A percentile compares a stretch with the other conserved stretches of the same genome.
Evolutionary conservation across 139 green algal species (phyloP).

Genomic region (Asterochloris sp.): DNA sequence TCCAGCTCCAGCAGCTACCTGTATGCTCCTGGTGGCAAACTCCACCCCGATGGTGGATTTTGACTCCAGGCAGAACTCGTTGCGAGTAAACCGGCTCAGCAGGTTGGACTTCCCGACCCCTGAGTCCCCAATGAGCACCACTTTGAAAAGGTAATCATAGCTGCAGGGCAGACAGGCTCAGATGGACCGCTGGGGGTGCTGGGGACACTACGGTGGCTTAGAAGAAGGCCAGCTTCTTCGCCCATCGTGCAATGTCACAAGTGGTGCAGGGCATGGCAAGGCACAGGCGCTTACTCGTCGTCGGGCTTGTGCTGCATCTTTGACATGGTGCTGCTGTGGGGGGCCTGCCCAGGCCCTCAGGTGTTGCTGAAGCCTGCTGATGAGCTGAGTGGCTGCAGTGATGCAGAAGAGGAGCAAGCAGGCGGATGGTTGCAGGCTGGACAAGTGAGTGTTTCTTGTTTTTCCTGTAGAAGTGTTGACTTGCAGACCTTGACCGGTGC

Average conservation of each 20-base stretch:
- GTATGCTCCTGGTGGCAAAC: slow-evolving; percentile 97
- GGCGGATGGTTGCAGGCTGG: too few species aligned
- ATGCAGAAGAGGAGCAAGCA: too few species aligned
- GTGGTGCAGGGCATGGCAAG: not conserved
- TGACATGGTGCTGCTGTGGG: not conserved
- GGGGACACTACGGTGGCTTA: not conserved
- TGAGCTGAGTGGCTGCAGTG: too few species aligned
- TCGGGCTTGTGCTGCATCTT: slow-evolving; percentile 74
- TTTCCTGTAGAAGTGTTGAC: too few species aligned
- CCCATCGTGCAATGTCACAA: not conserved
- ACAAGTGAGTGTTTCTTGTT: too few species aligned
- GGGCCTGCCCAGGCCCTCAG: too few species aligned
- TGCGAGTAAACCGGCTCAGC: slow-evolving; percentile 95
- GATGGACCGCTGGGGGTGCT: not conserved
- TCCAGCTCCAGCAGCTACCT: slow-evolving; percentile 55
- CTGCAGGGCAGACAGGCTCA: slow-evolving; percentile 44
- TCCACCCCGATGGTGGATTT: slow-evolving; percentile 99
- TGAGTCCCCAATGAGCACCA: slow-evolving; percentile 98
- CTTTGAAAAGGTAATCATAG: slow-evolving; percentile 99
- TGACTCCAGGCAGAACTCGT: slow-evolving; percentile 98
- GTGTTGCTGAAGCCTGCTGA: too few species aligned
- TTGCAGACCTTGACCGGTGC: too few species aligned
- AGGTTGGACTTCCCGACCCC: slow-evolving; percentile 99
- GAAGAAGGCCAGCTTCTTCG: not conserved
- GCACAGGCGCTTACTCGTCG: slow-evolving; percentile 56